These are phyloP conservation scores for Leccinum variicolor DNA, from an alignment of 768 basidiomycete genomes.

Conservation along the genomic window DNA sequence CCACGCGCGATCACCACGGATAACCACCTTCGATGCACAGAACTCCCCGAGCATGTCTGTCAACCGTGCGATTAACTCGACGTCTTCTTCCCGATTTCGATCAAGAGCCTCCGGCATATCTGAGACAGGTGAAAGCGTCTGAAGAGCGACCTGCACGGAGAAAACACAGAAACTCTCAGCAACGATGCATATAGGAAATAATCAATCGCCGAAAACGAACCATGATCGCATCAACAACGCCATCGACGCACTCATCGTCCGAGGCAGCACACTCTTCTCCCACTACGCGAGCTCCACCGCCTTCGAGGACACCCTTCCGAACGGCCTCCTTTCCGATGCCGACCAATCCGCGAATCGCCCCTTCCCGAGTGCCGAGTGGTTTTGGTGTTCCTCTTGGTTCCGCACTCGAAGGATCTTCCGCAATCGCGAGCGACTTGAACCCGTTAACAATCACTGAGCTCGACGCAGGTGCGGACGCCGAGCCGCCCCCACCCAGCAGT, in stretches of 20 bases:
- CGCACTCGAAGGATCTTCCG: conserved; percentile 34
- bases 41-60: conserved; percentile 56
- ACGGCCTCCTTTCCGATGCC: conserved; percentile 86
- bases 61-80: conserved; percentile 43
- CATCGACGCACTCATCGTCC: conserved; percentile 33
- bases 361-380: conserved; percentile 79
- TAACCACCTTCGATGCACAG: conserved; percentile 51
- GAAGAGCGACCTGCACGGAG: conserved; percentile 53
- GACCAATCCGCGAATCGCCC: conserved; percentile 83
- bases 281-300: conserved; percentile 73
- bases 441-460: conserved; percentile 21
- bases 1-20: conserved; percentile 58
- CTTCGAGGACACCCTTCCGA: conserved; percentile 76
- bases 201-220: conserved; percentile 34
- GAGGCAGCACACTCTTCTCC: conserved; percentile 56
- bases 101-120: conserved; percentile 60
- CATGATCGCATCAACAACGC: conserved; percentile 59
- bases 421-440: conserved; percentile 25
- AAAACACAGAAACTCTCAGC: neutral
- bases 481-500: conserved; percentile 45
- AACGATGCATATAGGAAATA: neutral
- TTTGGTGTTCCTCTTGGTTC: conserved; percentile 43
- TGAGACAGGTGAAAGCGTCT: conserved; percentile 54
- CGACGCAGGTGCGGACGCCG: conserved; percentile 6
- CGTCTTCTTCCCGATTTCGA: conserved; percentile 44